These are phyloP conservation scores for Stemphylium vesicarium DNA, from an alignment of 2,329 filamentous ascomycete genomes.

Conservation along the genomic window DNA sequence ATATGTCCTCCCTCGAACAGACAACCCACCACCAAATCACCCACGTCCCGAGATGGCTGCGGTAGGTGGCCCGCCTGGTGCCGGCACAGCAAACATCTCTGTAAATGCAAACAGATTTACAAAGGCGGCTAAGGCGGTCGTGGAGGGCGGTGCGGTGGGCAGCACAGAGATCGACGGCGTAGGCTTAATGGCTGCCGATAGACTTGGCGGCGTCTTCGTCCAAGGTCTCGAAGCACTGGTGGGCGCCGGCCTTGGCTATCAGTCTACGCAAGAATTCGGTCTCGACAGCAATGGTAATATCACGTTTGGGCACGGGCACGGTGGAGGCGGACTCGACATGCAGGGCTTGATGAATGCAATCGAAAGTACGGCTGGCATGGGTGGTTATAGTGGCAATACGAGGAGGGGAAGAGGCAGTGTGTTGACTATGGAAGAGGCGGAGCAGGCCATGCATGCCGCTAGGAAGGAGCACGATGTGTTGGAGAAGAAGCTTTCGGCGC, in stretches of 20 bases:
- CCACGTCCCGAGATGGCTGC: conserved; percentile 45
- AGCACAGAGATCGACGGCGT: conserved; percentile 43
- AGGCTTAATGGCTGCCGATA: conserved; percentile 43
- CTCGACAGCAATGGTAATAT: conserved; percentile 33
- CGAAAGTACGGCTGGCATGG: conserved; percentile 20
- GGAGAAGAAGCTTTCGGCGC: conserved; percentile 44
- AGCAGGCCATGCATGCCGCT: conserved; percentile 43
- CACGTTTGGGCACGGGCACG: conserved; percentile 15
- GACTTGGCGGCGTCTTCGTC: conserved; percentile 44
- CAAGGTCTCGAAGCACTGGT: conserved; percentile 46
- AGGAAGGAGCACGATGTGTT: conserved; percentile 46
- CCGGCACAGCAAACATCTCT: conserved; percentile 39
- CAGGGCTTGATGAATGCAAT: conserved; percentile 31
- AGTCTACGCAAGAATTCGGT: conserved; percentile 28
- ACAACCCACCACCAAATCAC: conserved; percentile 41
- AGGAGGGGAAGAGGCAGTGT: conserved; percentile 31
- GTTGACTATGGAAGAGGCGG: conserved; percentile 45
- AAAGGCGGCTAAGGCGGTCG: conserved; percentile 44
- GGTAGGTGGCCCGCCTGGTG: conserved; percentile 42
- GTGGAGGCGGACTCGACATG: conserved; percentile 25
- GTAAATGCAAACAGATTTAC: conserved; percentile 41
- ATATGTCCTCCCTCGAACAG: conserved; percentile 45
- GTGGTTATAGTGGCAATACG: conserved; percentile 10
- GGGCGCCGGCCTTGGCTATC: conserved; percentile 38
- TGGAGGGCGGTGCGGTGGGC: conserved; percentile 40